These are phyloP conservation scores for Claviceps africana DNA, from an alignment of 2,329 filamentous ascomycete genomes.

Conservation along the genomic window DNA sequence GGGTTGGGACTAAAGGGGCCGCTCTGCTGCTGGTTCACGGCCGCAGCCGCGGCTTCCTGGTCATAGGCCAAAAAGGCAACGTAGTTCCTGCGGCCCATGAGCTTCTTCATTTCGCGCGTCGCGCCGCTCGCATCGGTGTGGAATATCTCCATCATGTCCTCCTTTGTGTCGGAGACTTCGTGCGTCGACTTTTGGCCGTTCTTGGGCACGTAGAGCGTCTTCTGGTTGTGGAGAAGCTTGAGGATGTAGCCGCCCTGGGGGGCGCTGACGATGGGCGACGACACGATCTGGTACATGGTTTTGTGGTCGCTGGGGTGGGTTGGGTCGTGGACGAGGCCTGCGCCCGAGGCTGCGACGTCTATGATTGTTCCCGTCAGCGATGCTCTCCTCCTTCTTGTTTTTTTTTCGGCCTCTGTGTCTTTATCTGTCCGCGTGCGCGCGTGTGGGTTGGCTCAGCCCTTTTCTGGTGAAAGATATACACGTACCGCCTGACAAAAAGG, in stretches of 20 bases:
- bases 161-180: slow-evolving; percentile 79
- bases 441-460: background rate
- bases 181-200: slow-evolving; percentile 71
- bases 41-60: slow-evolving; percentile 51
- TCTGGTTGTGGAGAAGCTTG: slow-evolving; percentile 91
- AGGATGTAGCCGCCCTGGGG: slow-evolving; percentile 76
- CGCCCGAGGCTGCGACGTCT: slow-evolving; percentile 82
- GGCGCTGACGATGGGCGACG: slow-evolving; percentile 80
- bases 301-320: slow-evolving; percentile 86
- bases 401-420: no score
- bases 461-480: background rate
- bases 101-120: slow-evolving; percentile 68
- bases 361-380: background rate
- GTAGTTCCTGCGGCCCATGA: slow-evolving; percentile 91
- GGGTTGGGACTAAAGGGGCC: slow-evolving; percentile 24
- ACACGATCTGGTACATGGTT: slow-evolving; percentile 98
- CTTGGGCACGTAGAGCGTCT: slow-evolving; percentile 74
- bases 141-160: slow-evolving; percentile 99
- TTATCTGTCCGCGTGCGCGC: no score
- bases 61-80: slow-evolving; percentile 90
- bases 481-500: slow-evolving; percentile 78
- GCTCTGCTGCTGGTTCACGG: slow-evolving; percentile 24
- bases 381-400: background rate
- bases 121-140: slow-evolving; percentile 81
- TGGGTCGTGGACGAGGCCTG: slow-evolving; percentile 88